Evolutionary conservation across 2,329 filamentous ascomycete species (phyloP), one percentile per base, ranked within the genome.

Genomic region (Bipolaris gigantea): DNA sequence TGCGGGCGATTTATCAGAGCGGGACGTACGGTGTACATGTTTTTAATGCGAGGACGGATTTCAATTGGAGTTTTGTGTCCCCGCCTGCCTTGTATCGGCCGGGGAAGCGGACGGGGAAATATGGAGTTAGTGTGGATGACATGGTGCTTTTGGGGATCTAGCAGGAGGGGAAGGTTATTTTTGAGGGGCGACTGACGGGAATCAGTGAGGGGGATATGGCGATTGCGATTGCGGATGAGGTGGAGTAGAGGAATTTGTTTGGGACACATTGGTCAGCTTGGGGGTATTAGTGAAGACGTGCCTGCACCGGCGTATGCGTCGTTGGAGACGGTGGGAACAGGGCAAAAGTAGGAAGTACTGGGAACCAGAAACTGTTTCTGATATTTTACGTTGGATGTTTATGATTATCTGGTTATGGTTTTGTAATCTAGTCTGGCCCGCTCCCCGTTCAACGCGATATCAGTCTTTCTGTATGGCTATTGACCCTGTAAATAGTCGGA

Each of bases 161-260:
- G 50, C 59, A 63, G 38, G 50, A 59, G 10, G 65, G 62, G 0
- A 56, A 63, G 23, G 61, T 52, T 59, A 50, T 71, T 0, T 67
- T 72, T 44, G 70, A 73, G 48, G 70, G 60, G 4, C 50, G 70
- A 16, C 53, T 73, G 60, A 68, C 63, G 1, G 70, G 70, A 4
- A 72, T 73, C n/a, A 67, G 61, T 53, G 69, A 68, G 11, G 62
- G 56, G 33, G 70, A 73, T 64, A 64, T 73, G 66, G 70, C 68
- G 33, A 63, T 71, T 57, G 70, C 70, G 15, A 70, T 73, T 61
- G 70, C 66, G 38, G 70, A 73, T 65, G 70, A 73, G 56, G 61
- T 68, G 5, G 70, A 70, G 56, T 36, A 45, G 23, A 56, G 61
- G 61, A 66, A 59, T 40, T 56, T 68, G 55, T 59, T 69, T 2